These are phyloP conservation scores for Penicillium psychrofluorescens DNA, from an alignment of 495 filamentous ascomycete genomes.

Conservation along the genomic window DNA sequence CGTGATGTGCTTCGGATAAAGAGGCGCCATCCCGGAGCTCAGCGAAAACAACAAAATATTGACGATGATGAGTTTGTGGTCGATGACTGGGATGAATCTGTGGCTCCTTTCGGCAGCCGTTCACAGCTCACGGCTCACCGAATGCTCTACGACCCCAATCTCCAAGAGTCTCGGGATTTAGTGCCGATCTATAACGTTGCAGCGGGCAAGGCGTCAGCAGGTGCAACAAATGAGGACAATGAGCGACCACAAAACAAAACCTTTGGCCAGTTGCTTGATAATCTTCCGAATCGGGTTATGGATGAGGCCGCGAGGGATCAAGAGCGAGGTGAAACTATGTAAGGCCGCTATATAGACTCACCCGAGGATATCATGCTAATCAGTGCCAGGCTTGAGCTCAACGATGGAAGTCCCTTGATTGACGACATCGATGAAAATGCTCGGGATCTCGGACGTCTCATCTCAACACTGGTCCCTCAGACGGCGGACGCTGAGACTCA, in stretches of 20 bases:
- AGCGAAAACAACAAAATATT: background rate
- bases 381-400: conserved; percentile 20
- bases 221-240: background rate
- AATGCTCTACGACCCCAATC: conserved; percentile 4
- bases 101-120: background rate
- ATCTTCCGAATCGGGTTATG: conserved; percentile 6
- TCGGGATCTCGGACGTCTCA: conserved; percentile 15
- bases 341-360: background rate
- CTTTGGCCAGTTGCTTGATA: conserved; percentile 12
- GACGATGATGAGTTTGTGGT: conserved; percentile 26
- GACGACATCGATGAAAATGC: conserved; percentile 31
- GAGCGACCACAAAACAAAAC: background rate
- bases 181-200: conserved; percentile 22
- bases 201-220: conserved; percentile 5
- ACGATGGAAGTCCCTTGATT: conserved; percentile 12
- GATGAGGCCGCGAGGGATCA: background rate
- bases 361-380: conserved; percentile 2
- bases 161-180: conserved; percentile 26
- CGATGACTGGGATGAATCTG: conserved; percentile 32
- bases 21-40: conserved; percentile 8
- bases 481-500: background rate
- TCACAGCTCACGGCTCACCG: background rate
- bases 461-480: conserved; percentile 9
- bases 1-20: conserved; percentile 17
- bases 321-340: conserved; percentile 16